Evolutionary conservation across 208 protist species (phyloP).

Genomic region (Leptomonas pyrrhocoris): DNA sequence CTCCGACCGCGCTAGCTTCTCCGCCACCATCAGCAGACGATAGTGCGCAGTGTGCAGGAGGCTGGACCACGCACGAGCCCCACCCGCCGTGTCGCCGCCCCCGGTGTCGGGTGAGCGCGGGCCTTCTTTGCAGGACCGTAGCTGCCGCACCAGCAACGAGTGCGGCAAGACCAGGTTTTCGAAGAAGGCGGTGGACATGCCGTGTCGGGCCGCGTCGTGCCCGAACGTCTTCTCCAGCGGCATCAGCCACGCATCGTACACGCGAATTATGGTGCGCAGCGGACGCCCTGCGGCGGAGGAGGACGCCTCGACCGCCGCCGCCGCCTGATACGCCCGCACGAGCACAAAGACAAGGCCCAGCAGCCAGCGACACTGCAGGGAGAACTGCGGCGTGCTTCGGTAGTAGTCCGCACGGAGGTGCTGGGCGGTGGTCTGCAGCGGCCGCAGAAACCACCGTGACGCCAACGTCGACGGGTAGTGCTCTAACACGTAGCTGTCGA

Average conservation of each 20-base stretch:
- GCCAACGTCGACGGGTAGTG: constrained; percentile 25
- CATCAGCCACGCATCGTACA: constrained; percentile 31
- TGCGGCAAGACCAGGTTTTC: constrained; percentile 42
- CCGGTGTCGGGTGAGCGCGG: background rate
- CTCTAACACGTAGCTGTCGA: constrained; percentile 15
- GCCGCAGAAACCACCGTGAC: constrained; percentile 20
- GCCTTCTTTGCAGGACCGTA: background rate
- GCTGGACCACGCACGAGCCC: constrained; percentile 17
- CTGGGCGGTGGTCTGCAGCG: constrained; percentile 20
- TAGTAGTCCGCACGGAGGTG: constrained; percentile 30
- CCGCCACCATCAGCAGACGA: constrained; percentile 71
- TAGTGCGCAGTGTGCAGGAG: constrained; percentile 68
- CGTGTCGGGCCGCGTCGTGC: constrained; percentile 40
- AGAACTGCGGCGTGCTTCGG: constrained; percentile 8
- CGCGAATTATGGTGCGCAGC: constrained; percentile 35
- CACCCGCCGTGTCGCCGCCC: background rate
- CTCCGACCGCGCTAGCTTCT: constrained; percentile 63
- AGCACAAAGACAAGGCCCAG: constrained; percentile 20
- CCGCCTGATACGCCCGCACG: constrained; percentile 19
- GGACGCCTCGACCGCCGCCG: constrained; percentile 8
- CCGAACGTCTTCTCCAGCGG: constrained; percentile 32
- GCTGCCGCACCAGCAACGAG: constrained; percentile 14
- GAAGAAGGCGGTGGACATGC: constrained; percentile 49
- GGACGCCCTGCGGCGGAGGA: constrained; percentile 37
- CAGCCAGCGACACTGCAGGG: constrained; percentile 29